Evolutionary conservation across 2,329 filamentous ascomycete species (phyloP).

Genomic region (Massarina eburnea): DNA sequence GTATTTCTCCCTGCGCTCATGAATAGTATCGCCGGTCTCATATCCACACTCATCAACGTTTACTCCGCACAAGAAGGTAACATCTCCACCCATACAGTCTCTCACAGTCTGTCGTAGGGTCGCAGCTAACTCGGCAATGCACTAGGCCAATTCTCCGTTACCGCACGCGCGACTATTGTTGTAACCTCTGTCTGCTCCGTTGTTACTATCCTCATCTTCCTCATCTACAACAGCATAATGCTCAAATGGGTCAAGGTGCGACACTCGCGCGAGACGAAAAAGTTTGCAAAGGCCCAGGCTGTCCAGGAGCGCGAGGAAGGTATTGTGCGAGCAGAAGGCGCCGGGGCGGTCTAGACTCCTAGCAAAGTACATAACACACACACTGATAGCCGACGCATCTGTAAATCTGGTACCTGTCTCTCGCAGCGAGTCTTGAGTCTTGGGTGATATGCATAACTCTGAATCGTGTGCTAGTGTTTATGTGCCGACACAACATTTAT

Average conservation of each 20-base stretch:
- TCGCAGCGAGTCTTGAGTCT: no score
- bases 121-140: not conserved
- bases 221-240: conserved; percentile 42
- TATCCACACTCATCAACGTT: conserved; percentile 54
- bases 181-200: conserved; percentile 40
- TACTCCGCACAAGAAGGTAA: conserved; percentile 51
- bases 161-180: conserved; percentile 45
- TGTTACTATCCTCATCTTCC: conserved; percentile 34
- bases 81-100: no score
- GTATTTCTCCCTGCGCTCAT: conserved; percentile 50
- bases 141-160: conserved; percentile 36
- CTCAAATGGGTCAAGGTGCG: conserved; percentile 34
- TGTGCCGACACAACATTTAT: no score
- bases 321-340: not conserved
- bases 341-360: no score
- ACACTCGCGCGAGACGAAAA: conserved; percentile 32
- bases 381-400: no score
- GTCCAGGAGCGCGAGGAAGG: not conserved
- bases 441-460: no score
- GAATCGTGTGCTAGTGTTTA: no score
- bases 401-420: no score
- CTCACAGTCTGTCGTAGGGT: not conserved
- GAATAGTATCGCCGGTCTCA: conserved; percentile 54
- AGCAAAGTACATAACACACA: no score
- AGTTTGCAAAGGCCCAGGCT: not conserved